These are phyloP conservation scores for Ceratobasidium sp. DNA, from an alignment of 1,284 basidiomycete genomes.

Conservation along the genomic window DNA sequence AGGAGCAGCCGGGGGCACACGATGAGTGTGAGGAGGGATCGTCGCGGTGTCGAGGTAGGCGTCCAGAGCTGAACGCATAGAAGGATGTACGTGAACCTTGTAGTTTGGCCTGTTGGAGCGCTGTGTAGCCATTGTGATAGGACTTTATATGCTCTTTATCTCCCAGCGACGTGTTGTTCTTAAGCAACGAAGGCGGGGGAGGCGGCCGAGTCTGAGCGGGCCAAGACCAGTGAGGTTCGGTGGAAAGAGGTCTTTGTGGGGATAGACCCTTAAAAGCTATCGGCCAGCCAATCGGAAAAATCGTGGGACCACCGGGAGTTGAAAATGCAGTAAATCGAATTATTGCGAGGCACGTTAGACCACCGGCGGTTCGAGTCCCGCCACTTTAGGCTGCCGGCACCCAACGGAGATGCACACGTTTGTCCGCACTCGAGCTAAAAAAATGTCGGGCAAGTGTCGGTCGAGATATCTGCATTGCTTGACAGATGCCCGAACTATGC, in stretches of 20 bases:
- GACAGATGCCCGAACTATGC: neutral
- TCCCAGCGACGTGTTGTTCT: neutral
- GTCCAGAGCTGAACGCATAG: slow-evolving; percentile 28
- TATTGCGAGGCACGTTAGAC: no score
- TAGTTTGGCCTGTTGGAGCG: slow-evolving; percentile 12
- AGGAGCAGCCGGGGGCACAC: neutral
- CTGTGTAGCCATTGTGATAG: slow-evolving; percentile 8
- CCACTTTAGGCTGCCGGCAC: neutral
- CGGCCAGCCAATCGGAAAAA: no score
- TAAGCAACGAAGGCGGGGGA: no score
- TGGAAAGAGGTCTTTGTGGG: no score
- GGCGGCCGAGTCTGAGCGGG: no score
- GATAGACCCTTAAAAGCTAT: no score
- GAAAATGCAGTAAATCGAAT: no score
- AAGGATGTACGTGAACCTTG: slow-evolving; percentile 29
- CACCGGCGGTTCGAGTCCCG: no score
- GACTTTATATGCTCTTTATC: neutral
- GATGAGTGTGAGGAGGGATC: neutral
- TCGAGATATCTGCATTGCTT: neutral
- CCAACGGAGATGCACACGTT: neutral
- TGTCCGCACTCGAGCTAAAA: slow-evolving; percentile 6
- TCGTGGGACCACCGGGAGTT: no score
- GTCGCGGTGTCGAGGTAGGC: slow-evolving; percentile 23
- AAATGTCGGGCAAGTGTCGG: neutral
- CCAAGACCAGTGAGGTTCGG: no score